Base-by-base conservation (phyloP, 768 basidiomycete species). In the Leccinum subtestaceum region DNA sequence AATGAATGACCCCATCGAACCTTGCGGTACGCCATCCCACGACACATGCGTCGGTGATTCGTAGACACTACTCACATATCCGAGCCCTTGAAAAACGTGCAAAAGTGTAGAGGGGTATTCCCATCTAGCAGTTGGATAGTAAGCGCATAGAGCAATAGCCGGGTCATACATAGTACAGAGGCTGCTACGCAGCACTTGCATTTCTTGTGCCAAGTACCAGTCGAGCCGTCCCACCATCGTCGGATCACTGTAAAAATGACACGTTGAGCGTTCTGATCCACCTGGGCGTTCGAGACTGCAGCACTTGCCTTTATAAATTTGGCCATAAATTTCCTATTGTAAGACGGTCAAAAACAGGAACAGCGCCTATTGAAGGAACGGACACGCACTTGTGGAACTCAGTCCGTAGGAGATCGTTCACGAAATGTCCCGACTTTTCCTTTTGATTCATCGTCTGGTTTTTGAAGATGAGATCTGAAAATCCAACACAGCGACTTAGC, bases 391-490 rank as follows among this genome's bases (percentile, higher is more conserved):
- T 92, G 78, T 95, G 93, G 71, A 95, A 96, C 69, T 95, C 91
- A 53, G 94, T 95, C 71, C 96, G 82, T 60, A 98, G 75, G 52
- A 98, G 79, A 74, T 98, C 97, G 70, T 99, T 98, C 61, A 98
- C 94, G 69, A 98, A 98, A 58, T 90, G 87, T 12, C 88, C 87
- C 2, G 78, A 74, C 70, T 86, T 87, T 55, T 86, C 82, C 34
- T 77, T 81, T 50, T 80, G 71, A 32, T 80, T 83, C 75, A 87
- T 86, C 0, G 97, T 93, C 74, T 99, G 97, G 72, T 98, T 98
- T 78, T 98, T 98, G 85, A 98, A 98, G 68, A 98, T 95, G 55
- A 97, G 79, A 74, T 99, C 94, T 94, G 67, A 32, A 69, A 63
- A 4, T 1, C 9, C 2, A 17, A 10, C 5, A 32, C 3, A 21